Evolutionary conservation across 2,329 filamentous ascomycete species (phyloP).

Genomic region (Pyrenochaeta sp.): DNA sequence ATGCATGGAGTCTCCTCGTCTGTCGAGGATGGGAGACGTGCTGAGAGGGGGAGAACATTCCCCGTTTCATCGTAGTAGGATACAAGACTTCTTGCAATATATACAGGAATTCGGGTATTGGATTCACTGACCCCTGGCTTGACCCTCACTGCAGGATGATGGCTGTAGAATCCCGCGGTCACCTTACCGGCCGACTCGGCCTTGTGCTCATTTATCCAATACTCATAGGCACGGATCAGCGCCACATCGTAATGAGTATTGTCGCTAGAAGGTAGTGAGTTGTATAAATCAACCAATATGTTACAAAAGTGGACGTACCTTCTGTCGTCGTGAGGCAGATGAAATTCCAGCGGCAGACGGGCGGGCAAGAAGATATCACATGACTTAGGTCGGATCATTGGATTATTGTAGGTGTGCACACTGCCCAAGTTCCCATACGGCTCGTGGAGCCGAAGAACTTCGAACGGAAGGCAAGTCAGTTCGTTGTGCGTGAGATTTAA

Average conservation of each 20-base stretch:
- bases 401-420: slow-evolving; percentile 25
- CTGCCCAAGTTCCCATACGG: slow-evolving; percentile 20
- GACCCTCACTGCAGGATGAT: too few relatives aligned
- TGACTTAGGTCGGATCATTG: slow-evolving; percentile 19
- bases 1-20: slow-evolving; percentile 17
- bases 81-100: slow-evolving; percentile 25
- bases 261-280: too few relatives aligned
- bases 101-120: slow-evolving; percentile 8
- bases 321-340: too few relatives aligned
- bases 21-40: slow-evolving; percentile 11
- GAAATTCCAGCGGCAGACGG: too few relatives aligned
- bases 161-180: slow-evolving; percentile 19
- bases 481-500: slow-evolving; percentile 35
- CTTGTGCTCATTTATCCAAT: too few relatives aligned
- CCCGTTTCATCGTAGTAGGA: slow-evolving; percentile 33
- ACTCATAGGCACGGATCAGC: too few relatives aligned
- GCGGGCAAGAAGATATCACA: slow-evolving; percentile 7
- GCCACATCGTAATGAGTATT: too few relatives aligned
- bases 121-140: neutral
- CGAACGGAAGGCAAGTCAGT: slow-evolving; percentile 33
- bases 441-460: slow-evolving; percentile 28
- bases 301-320: too few relatives aligned
- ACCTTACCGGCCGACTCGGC: too few relatives aligned
- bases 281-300: too few relatives aligned
- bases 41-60: slow-evolving; percentile 14